Base-by-base conservation (phyloP, 108 stramenopile genomes). In the Skeletonema grethae region DNA sequence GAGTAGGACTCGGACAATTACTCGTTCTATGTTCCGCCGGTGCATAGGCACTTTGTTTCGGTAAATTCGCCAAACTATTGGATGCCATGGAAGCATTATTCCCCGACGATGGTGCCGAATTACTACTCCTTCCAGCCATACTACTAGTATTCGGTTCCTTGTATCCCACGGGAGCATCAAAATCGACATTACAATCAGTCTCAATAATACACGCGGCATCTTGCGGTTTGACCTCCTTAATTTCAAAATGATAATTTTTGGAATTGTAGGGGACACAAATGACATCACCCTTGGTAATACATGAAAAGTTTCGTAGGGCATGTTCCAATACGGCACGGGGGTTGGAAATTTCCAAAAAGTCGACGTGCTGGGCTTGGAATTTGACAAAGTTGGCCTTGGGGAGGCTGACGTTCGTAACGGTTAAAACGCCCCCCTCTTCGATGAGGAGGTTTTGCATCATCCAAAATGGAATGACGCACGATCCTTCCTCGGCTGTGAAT, bases 401-500 rank as follows among this genome's bases (percentile, higher is more conserved):
- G 38, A 97, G 72, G 65, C 83, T 82, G 28, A 98, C 96, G 73
- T 99, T 99, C 46, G 90, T 94, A 18, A 99, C 91, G 18, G 95
- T 95, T 24, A 99, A 82, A 3, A 98, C 82, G 25, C 84, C 67
- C 2, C 97, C 98, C 72, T 98, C 98, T 72, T 91, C 89, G 29
- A 96, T 85, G 15, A 96, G 46, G 28, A 98, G 76, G 61, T 97
- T 97, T 59, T 97, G 96, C 98, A 99, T 99, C 96, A 99, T 97
- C 99, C 99, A 99, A 79, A 92, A 97, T 2, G 99, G 99, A 75
- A 99, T 91, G 85, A 97, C 98, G 71, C 96, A 97, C 22, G 85
- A 86, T 15, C 99, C 99, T 79, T 99, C 98, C 57, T 96, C 92
- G 7, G 99, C 98, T n/a, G 97, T 97, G 83, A 99, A 99, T 84